phyloP scores from a whole-genome alignment of 768 basidiomycete genomes.

The Antrodiella citrinella region DNA sequence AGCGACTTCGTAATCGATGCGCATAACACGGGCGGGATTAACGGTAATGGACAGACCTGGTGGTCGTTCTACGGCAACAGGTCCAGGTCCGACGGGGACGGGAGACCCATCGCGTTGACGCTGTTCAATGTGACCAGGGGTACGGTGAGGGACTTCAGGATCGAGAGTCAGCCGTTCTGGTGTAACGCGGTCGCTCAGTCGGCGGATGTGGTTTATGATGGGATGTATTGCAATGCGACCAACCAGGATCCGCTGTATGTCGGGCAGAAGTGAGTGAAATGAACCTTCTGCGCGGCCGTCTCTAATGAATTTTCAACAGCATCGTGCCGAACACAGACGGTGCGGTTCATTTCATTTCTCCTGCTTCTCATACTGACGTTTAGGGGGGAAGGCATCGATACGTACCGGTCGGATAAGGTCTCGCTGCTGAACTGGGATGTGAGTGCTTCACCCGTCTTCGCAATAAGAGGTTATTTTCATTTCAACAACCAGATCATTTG shows the following conservation, averaged over 20 bases:
- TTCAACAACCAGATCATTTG: slow-evolving; percentile 32
- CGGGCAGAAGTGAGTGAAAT: slow-evolving; percentile 37
- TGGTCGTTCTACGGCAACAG: slow-evolving; percentile 45
- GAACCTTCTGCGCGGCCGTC: neutral
- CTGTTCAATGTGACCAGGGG: slow-evolving; percentile 37
- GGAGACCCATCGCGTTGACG: slow-evolving; percentile 49
- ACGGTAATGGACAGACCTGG: slow-evolving; percentile 57
- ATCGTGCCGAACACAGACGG: slow-evolving; percentile 58
- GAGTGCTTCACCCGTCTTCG: slow-evolving; percentile 3
- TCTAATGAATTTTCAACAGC: slow-evolving; percentile 18
- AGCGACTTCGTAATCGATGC: slow-evolving; percentile 47
- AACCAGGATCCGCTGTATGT: slow-evolving; percentile 42
- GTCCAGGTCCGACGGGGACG: slow-evolving; percentile 44
- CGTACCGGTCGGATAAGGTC: slow-evolving; percentile 42
- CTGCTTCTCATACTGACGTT: too few relatives aligned
- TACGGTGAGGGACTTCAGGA: slow-evolving; percentile 37
- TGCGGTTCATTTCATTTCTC: too few relatives aligned
- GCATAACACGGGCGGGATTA: slow-evolving; percentile 46
- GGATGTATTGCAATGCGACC: slow-evolving; percentile 50
- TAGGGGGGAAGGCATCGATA: slow-evolving; percentile 52
- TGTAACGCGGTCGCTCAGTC: slow-evolving; percentile 47
- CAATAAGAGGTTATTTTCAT: neutral
- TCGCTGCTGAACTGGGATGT: slow-evolving; percentile 47
- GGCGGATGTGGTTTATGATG: slow-evolving; percentile 42
- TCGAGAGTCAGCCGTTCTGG: slow-evolving; percentile 54